Percentiles rank a stretch among this genome's conserved stretches.
Conservation (phyloP, 2,329 filamentous ascomycete species). For the Cordyceps tenuipes region DNA sequence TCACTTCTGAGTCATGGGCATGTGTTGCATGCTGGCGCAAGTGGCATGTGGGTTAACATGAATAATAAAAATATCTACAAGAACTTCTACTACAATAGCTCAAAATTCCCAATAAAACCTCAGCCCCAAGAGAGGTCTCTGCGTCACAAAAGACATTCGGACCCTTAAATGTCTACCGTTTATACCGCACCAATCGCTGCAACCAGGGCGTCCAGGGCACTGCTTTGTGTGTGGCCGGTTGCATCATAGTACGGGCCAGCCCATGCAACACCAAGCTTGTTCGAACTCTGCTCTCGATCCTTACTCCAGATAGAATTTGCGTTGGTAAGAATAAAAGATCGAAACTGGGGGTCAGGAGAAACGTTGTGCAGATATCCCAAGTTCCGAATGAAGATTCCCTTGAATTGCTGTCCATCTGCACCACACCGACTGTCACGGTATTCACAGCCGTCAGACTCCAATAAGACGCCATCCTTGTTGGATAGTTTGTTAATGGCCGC, state of each 20-base stretch:
- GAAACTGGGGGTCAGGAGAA: constrained; percentile 41
- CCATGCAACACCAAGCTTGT: constrained; percentile 56
- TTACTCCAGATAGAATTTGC: constrained; percentile 58
- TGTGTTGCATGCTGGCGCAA: too few relatives aligned
- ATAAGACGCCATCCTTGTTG: constrained; percentile 38
- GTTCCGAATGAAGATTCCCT: constrained; percentile 62
- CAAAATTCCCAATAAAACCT: too few relatives aligned
- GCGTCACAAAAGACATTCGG: too few relatives aligned
- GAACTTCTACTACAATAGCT: too few relatives aligned
- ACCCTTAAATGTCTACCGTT: background rate
- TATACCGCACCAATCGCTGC: constrained; percentile 42
- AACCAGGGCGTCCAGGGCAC: constrained; percentile 58
- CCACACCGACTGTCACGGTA: constrained; percentile 29
- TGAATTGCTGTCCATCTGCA: constrained; percentile 55
- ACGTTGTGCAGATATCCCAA: constrained; percentile 48
- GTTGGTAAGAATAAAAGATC: constrained; percentile 49
- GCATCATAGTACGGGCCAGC: constrained; percentile 46
- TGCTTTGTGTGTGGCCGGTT: constrained; percentile 53
- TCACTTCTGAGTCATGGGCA: too few relatives aligned
- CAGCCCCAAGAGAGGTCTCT: too few relatives aligned
- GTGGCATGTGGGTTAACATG: too few relatives aligned
- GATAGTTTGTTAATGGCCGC: constrained; percentile 41
- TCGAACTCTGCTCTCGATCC: constrained; percentile 37
- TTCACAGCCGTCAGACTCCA: constrained; percentile 29
- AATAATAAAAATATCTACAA: too few relatives aligned